phyloP scores from a whole-genome alignment of 306 rosid genomes.

The Cicer cuneatum region DNA sequence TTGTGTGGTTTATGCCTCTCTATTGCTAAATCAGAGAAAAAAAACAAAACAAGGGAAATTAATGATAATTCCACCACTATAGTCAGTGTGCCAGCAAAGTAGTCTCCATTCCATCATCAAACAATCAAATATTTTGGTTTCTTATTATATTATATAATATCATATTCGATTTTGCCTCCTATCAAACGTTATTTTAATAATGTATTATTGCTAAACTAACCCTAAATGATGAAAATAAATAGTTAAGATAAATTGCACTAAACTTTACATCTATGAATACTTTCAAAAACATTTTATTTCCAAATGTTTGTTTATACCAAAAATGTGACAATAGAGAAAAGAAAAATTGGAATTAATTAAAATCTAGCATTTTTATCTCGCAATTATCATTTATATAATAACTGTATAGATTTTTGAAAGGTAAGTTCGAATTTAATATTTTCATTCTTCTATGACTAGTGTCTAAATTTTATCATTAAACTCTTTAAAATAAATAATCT shows the following conservation, averaged over 20 bases:
- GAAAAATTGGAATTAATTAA: slow-evolving; percentile 15
- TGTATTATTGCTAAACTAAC: not conserved
- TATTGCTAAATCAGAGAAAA: not conserved
- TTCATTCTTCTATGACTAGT: no score
- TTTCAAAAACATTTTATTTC: not conserved
- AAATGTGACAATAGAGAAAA: slow-evolving; percentile 8
- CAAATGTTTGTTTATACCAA: not conserved
- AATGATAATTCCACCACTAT: not conserved
- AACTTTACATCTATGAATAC: no score
- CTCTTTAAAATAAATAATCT: no score
- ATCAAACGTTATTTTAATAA: not conserved
- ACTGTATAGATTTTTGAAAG: no score
- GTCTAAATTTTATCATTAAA: no score
- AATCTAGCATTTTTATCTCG: not conserved
- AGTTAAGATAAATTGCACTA: no score
- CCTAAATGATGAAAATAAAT: no score
- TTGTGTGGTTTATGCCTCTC: not conserved
- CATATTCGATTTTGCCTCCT: not conserved
- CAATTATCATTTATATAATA: no score
- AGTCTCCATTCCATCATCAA: not conserved
- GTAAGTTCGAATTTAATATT: no score
- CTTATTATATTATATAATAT: not conserved
- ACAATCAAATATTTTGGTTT: not conserved
- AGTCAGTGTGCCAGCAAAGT: not conserved
- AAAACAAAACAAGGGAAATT: not conserved